These are phyloP conservation scores for Sequoia sempervirens DNA, from an alignment of 75 land plant genomes.

Conservation along the genomic window DNA sequence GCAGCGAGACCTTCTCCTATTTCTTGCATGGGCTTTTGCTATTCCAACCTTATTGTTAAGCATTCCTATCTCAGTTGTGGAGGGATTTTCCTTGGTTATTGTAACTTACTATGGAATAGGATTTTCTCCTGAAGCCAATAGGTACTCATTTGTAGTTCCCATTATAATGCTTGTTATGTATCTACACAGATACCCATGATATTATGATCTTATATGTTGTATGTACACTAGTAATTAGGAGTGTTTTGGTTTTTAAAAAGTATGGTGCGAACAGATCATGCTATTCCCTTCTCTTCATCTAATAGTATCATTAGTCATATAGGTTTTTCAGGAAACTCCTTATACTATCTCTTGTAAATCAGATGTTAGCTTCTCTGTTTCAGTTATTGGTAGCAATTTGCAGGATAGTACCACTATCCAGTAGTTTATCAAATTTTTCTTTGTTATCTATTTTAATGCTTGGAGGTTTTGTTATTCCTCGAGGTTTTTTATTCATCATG, in stretches of 20 bases:
- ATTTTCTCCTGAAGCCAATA: constrained; percentile 27
- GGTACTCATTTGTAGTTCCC: constrained; percentile 7
- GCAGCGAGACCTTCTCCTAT: constrained; percentile 13
- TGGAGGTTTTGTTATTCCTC: constrained; percentile 49
- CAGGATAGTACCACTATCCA: constrained; percentile 43
- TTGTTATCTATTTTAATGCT: constrained; percentile 38
- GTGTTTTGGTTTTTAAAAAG: not conserved
- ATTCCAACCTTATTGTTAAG: constrained; percentile 18
- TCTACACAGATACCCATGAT: not conserved
- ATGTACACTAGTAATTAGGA: not conserved
- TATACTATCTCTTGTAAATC: constrained; percentile 45
- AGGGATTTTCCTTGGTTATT: constrained; percentile 16
- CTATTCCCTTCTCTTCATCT: too few relatives aligned
- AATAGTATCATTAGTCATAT: not conserved
- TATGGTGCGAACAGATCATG: not conserved
- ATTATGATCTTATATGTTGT: too few relatives aligned
- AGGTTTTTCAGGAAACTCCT: constrained; percentile 55
- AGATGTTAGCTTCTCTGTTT: constrained; percentile 59
- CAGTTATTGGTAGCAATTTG: constrained; percentile 50
- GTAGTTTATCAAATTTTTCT: constrained; percentile 42
- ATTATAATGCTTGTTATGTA: not conserved
- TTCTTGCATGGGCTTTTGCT: constrained; percentile 25
- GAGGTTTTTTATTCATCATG: constrained; percentile 17
- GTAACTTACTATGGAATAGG: constrained; percentile 27
- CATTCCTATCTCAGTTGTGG: constrained; percentile 28